Conservation (phyloP, 2,329 filamentous ascomycete genomes). For the Cladosporium sp. region DNA sequence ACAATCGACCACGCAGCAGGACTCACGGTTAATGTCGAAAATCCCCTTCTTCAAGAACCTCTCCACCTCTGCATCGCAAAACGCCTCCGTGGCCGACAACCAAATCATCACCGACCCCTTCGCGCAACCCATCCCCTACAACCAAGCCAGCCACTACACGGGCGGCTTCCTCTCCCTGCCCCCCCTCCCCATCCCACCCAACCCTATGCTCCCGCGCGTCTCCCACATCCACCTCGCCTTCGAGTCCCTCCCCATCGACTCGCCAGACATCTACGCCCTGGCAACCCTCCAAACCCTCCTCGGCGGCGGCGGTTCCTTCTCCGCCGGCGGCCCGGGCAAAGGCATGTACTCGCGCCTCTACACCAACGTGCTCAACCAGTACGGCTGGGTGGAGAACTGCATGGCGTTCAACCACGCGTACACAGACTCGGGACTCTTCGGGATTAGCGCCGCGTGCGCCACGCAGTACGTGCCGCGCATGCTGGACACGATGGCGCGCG, state of each 20-base stretch:
- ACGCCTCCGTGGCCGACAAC: slow-evolving; percentile 55
- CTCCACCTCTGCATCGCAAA: slow-evolving; percentile 66
- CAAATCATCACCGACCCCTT: slow-evolving; percentile 38
- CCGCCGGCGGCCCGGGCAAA: slow-evolving; percentile 92
- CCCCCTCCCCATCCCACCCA: slow-evolving; percentile 69
- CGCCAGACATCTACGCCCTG: slow-evolving; percentile 91
- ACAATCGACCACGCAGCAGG: slow-evolving; percentile 43
- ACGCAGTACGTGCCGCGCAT: slow-evolving; percentile 75
- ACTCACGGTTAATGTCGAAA: slow-evolving; percentile 70
- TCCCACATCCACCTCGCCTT: slow-evolving; percentile 96
- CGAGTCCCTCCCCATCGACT: slow-evolving; percentile 86
- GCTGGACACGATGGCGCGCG: slow-evolving; percentile 93
- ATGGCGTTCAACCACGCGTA: slow-evolving; percentile 97
- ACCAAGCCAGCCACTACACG: slow-evolving; percentile 74
- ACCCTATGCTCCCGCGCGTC: slow-evolving; percentile 73
- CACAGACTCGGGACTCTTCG: slow-evolving; percentile 91
- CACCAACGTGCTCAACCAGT: slow-evolving; percentile 95
- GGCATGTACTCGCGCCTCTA: slow-evolving; percentile 99
- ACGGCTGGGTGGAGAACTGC: slow-evolving; percentile 96
- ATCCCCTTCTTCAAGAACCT: slow-evolving; percentile 89
- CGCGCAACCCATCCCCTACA: slow-evolving; percentile 53
- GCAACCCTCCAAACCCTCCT: slow-evolving; percentile 94
- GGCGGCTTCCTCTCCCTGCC: slow-evolving; percentile 89
- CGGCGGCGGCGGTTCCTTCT: slow-evolving; percentile 93
- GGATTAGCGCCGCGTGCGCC: slow-evolving; percentile 81